Evolutionary conservation across 1,284 basidiomycete genomes (phyloP), one percentile per base, ranked within the genome.

Genomic region (Erythrobasidium hasegawianum): DNA sequence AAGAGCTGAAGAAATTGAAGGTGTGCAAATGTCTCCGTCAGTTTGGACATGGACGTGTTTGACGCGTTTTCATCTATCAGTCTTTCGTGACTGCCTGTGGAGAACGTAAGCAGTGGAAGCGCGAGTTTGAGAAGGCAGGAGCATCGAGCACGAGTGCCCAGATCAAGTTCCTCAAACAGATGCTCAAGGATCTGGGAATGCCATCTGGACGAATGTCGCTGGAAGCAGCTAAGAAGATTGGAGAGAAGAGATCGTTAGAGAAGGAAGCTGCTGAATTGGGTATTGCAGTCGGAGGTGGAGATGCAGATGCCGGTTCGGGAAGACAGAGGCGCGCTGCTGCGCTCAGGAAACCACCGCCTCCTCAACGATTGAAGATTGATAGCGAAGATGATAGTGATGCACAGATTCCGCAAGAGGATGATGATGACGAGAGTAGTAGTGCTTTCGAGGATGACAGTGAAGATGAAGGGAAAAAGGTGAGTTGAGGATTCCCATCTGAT

Each of bases 1-100:
- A 43, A 11, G 62, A 65, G 45, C 62, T 65, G 47, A 65, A 65
- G 62, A 57, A 58, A 20, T 39, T 65, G 13, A 65, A 65, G 56
- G 62, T 65, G 13, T 26, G 10, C 8, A 22, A 4, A n/a, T 10
- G 27, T 38, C 3, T 41, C 50, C 41, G 33, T 9, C 16, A 16
- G n/a, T n/a, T n/a, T n/a, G n/a, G n/a, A n/a, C n/a, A 33, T 29
- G 27, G 47, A 38, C 29, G n/a, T n/a, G 14, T 40, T 49, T 14
- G 16, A 9, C 18, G 29, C 29, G 33, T 43, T 11, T n/a, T n/a
- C 11, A 9, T 38, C 5, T 45, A 14, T 22, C 45, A 65, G 62
- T 29, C 22, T 7, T 65, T 65, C 56, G 55, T 65, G 55, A 24
- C 18, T 18, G 62, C 62, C 9, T 65, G 62, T 45, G 49, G 55